These are phyloP conservation scores for Colletotrichum tropicale DNA, from an alignment of 2,329 filamentous ascomycete species.

Conservation along the genomic window DNA sequence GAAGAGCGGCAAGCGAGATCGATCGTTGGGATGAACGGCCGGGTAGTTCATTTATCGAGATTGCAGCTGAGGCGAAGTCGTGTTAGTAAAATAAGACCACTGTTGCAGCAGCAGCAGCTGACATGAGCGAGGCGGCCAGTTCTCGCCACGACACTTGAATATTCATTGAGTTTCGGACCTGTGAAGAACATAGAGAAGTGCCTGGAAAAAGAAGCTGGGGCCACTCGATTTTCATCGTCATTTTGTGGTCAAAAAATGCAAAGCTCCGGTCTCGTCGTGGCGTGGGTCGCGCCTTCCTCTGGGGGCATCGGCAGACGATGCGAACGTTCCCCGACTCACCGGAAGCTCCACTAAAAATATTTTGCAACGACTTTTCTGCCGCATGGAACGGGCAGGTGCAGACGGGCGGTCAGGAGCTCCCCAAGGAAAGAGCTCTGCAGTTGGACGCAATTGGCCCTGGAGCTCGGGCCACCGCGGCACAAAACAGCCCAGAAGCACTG, in stretches of 20 bases:
- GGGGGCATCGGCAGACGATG: slow-evolving; percentile 10
- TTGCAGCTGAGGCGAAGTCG: not conserved
- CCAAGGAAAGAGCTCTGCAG: not conserved
- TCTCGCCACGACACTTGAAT: not conserved
- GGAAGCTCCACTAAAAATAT: not conserved
- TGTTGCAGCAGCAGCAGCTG: not conserved
- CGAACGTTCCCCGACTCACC: slow-evolving; percentile 11
- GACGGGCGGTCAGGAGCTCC: slow-evolving; percentile 7
- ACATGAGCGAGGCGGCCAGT: not conserved
- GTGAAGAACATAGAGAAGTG: accelerated
- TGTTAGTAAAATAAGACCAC: not conserved
- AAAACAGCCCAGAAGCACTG: slow-evolving; percentile 1
- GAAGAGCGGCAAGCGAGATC: not conserved
- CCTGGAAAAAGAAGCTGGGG: not conserved
- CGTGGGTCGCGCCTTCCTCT: not conserved
- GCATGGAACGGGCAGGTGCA: not conserved
- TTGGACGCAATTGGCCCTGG: not conserved
- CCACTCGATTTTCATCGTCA: not conserved
- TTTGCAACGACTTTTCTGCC: slow-evolving; percentile 3
- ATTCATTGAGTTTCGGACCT: not conserved
- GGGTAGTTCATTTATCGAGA: not conserved
- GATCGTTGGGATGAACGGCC: not conserved
- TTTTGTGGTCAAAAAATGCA: not conserved
- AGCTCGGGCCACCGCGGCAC: slow-evolving; percentile 11
- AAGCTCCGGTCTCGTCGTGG: not conserved